Evolutionary conservation across 768 basidiomycete species (phyloP).

Genomic region (Mycena capillaripes): DNA sequence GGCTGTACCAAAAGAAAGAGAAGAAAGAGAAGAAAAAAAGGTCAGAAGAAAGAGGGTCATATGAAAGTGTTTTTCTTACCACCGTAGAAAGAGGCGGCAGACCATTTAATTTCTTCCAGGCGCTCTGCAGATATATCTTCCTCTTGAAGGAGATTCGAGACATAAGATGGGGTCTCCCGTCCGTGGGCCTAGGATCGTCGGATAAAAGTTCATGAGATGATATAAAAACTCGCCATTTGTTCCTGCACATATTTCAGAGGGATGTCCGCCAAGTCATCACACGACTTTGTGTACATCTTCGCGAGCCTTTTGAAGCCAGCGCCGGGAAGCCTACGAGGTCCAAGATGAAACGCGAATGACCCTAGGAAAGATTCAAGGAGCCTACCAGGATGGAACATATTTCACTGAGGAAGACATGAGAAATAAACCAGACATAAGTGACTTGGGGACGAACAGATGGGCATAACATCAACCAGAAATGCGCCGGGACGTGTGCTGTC

Average conservation of each 20-base stretch:
- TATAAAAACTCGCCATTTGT: slow-evolving; percentile 60
- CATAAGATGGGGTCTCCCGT: slow-evolving; percentile 46
- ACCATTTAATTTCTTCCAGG: slow-evolving; percentile 58
- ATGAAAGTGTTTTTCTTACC: slow-evolving; percentile 21
- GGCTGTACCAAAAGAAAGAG: slow-evolving; percentile 36
- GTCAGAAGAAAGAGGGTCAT: too few species aligned
- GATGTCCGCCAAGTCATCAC: slow-evolving; percentile 60
- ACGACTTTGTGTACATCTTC: slow-evolving; percentile 56
- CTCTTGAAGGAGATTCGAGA: slow-evolving; percentile 48
- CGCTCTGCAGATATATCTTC: slow-evolving; percentile 48
- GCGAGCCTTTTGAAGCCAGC: slow-evolving; percentile 66
- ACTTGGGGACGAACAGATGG: slow-evolving; percentile 53
- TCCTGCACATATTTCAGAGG: slow-evolving; percentile 61
- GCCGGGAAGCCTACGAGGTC: slow-evolving; percentile 74
- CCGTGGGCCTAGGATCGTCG: slow-evolving; percentile 26
- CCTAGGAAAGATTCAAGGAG: background rate
- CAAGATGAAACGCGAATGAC: slow-evolving; percentile 55
- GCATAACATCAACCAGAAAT: slow-evolving; percentile 66
- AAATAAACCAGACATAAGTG: too few species aligned
- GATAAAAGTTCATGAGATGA: slow-evolving; percentile 17
- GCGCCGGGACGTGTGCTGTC: slow-evolving; percentile 57
- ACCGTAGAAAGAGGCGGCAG: slow-evolving; percentile 61
- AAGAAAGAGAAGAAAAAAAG: too few species aligned
- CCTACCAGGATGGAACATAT: slow-evolving; percentile 18
- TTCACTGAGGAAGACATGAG: slow-evolving; percentile 10